Evolutionary conservation across 2,329 filamentous ascomycete genomes (phyloP).

Genomic region (Sporothrix brasiliensis): DNA sequence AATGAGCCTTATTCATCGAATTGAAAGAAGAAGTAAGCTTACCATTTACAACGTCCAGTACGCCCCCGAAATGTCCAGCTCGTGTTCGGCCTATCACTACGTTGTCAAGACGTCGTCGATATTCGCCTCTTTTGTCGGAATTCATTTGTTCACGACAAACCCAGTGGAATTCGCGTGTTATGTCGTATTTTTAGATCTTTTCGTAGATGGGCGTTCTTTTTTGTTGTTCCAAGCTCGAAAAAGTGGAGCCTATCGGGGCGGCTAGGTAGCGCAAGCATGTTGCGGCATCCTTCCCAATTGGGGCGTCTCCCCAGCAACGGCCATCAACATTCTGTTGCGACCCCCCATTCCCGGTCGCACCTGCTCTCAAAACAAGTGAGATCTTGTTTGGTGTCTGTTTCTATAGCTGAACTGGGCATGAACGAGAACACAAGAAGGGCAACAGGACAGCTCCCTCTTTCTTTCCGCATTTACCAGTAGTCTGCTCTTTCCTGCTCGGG

Average conservation of each 20-base stretch:
- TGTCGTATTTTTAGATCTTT: slow-evolving; percentile 8
- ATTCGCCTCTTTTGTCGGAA: background rate
- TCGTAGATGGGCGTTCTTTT: background rate
- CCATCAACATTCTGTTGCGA: slow-evolving; percentile 28
- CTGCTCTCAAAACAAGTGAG: slow-evolving; percentile 27
- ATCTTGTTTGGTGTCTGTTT: slow-evolving; percentile 10
- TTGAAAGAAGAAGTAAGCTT: too few relatives aligned
- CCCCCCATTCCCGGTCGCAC: slow-evolving; percentile 26
- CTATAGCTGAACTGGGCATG: background rate
- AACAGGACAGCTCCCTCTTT: slow-evolving; percentile 16
- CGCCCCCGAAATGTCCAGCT: too few relatives aligned
- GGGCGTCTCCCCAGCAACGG: slow-evolving; percentile 28
- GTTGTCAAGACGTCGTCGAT: background rate
- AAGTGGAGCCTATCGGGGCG: slow-evolving; percentile 1
- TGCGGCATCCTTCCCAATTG: slow-evolving; percentile 24
- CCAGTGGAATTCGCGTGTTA: background rate
- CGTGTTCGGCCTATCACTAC: too few relatives aligned
- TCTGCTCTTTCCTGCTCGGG: slow-evolving; percentile 17
- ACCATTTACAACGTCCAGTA: too few relatives aligned
- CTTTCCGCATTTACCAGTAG: background rate
- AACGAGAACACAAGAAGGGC: background rate
- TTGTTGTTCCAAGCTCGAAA: slow-evolving; percentile 10
- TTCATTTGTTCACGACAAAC: background rate
- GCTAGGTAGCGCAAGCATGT: slow-evolving; percentile 15
- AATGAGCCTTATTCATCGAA: too few relatives aligned